These are phyloP conservation scores for Lathyrus sativus DNA, from an alignment of 306 rosid genomes.

Conservation along the genomic window DNA sequence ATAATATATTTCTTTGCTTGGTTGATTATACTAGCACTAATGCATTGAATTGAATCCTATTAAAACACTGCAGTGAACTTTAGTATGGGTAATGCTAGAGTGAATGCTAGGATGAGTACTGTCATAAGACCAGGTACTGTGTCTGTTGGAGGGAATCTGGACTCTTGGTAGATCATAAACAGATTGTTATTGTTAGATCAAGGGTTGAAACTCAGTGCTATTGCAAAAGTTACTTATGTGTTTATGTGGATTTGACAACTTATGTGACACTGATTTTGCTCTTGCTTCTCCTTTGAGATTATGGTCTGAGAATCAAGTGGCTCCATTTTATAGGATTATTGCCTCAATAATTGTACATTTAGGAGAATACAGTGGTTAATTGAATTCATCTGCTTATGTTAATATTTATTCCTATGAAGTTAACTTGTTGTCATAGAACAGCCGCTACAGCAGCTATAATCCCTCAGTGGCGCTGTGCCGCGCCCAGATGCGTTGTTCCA, in stretches of 20 bases:
- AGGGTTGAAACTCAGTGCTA: conserved; percentile 6
- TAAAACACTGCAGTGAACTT: background rate
- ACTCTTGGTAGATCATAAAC: background rate
- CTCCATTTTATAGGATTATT: background rate
- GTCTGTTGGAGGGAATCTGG: background rate
- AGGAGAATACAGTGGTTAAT: conserved; percentile 22
- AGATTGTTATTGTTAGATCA: background rate
- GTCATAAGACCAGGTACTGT: background rate
- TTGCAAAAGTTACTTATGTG: background rate
- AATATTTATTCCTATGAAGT: conserved; percentile 18
- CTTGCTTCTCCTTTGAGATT: conserved; percentile 3
- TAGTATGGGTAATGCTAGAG: background rate
- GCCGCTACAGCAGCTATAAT: too few relatives aligned
- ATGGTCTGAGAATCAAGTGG: background rate
- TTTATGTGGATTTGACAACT: background rate
- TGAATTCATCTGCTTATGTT: conserved; percentile 18
- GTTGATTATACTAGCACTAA: conserved; percentile 2
- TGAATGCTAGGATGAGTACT: background rate
- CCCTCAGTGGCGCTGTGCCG: too few relatives aligned
- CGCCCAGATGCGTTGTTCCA: too few relatives aligned
- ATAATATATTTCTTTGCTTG: background rate
- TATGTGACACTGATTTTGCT: background rate
- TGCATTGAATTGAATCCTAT: background rate
- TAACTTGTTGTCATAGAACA: background rate
- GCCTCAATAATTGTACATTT: conserved; percentile 22